Conservation (phyloP, 805 yeast species). For the Lachancea quebecensis region DNA sequence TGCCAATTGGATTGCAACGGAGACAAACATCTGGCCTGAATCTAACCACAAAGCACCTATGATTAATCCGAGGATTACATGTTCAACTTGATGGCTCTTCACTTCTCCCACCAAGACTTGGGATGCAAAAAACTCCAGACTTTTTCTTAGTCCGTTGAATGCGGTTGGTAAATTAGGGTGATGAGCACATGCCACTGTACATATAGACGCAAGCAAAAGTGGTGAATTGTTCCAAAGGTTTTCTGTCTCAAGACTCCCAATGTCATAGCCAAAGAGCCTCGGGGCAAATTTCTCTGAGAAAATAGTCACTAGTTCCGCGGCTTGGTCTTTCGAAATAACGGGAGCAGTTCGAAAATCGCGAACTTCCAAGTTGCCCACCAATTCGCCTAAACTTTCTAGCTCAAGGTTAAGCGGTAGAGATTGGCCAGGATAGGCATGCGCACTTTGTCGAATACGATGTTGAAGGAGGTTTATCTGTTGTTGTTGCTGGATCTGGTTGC, state of each 20-base stretch:
- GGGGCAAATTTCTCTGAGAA: constrained; percentile 53
- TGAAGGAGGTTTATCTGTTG: constrained; percentile 14
- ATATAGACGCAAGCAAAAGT: constrained; percentile 49
- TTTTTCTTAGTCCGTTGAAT: constrained; percentile 23
- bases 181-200: constrained; percentile 57
- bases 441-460: constrained; percentile 6
- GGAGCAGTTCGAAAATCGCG: constrained; percentile 31
- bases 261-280: constrained; percentile 59
- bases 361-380: background rate
- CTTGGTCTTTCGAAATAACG: constrained; percentile 33
- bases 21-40: constrained; percentile 57
- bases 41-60: constrained; percentile 66
- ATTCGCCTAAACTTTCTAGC: no score
- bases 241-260: constrained; percentile 43
- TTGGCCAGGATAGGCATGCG: no score
- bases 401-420: no score
- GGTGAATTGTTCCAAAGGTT: constrained; percentile 51
- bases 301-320: constrained; percentile 40
- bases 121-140: constrained; percentile 30
- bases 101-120: constrained; percentile 29
- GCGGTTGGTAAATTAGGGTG: constrained; percentile 34
- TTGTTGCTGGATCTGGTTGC: constrained; percentile 16
- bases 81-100: constrained; percentile 40
- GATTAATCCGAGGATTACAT: constrained; percentile 55
- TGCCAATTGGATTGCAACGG: constrained; percentile 61